phyloP scores from a whole-genome alignment of 768 basidiomycete species.

The Hebeloma cylindrosporum region DNA sequence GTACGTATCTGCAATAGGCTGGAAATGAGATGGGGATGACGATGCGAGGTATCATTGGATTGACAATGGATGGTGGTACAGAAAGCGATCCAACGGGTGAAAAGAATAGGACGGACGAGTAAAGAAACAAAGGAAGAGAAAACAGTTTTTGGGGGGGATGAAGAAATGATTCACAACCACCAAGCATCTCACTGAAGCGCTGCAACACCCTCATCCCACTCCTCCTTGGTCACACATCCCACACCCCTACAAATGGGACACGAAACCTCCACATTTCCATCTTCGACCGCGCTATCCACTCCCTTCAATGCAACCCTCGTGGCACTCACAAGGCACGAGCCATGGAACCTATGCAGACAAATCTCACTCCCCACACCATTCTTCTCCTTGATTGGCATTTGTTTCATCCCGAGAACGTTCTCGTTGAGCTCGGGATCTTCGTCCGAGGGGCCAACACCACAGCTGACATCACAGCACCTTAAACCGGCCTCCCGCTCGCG shows the following conservation, averaged over 20 bases:
- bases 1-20: too few species aligned
- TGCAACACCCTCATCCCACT: conserved; percentile 55
- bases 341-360: conserved; percentile 72
- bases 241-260: conserved; percentile 70
- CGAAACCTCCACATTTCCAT: conserved; percentile 58
- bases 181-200: conserved; percentile 25
- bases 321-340: conserved; percentile 69
- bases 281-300: conserved; percentile 40
- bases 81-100: too few species aligned
- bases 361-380: conserved; percentile 27
- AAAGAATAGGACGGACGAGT: too few species aligned
- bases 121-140: too few species aligned
- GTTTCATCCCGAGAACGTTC: conserved; percentile 31
- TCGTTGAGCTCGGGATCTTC: conserved; percentile 60
- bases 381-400: conserved; percentile 37
- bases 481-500: conserved; percentile 71
- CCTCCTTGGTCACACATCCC: conserved; percentile 57
- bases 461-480: conserved; percentile 70
- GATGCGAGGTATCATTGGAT: too few species aligned
- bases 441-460: conserved; percentile 74
- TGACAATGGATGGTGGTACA: too few species aligned
- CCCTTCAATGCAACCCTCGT: conserved; percentile 65
- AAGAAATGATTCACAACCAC: too few species aligned
- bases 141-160: neutral
- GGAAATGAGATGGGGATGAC: too few species aligned